Base-by-base conservation (phyloP, 2,329 filamentous ascomycete species). In the Diatrype stigma region DNA sequence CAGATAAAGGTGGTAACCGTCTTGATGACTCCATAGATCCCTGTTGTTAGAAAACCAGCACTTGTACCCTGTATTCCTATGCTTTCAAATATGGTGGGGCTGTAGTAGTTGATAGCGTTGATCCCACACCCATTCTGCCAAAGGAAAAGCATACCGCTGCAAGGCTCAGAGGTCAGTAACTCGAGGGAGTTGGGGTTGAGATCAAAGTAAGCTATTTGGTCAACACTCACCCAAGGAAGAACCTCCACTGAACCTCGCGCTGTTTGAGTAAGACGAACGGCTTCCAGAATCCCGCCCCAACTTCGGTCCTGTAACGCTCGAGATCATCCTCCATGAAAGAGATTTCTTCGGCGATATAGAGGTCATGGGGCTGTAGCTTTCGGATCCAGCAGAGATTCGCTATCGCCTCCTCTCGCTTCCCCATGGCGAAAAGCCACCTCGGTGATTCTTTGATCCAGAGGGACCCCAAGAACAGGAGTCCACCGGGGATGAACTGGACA, bases 81-180 rank as follows among this genome's bases (percentile, higher is more conserved):
- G 17, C 76, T 79, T 55, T 74, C 73, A 71, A 87, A 87, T n/a
- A 87, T 79, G 1, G 78, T 82, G 0, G 83, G 82, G 0, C 73
- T 75, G 62, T 82, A 84, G 65, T 85, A 85, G 68, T 85, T 86
- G 64, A 83, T 79, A 4, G 82, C 82, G 59, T 86, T 86, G 72
- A 90, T 90, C 2, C 87, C 87, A 3, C 73, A 78, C 46, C 85
- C 85, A 60, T 93, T 93, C 68, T 93, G 89, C 78, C 84, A 90
- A 48, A 92, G 73, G 74, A 92, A 92, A 19, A 93, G 76, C 61
- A 88, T 80, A 50, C 80, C 80, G 45, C 88, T 88, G 11, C 14
- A 16, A 37, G 34, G 6, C 34, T n/a, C n/a, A n/a, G n/a, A n/a
- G n/a, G n/a, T n/a, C n/a, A n/a, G n/a, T n/a, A n/a, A n/a, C n/a